Conservation (phyloP, 1,284 basidiomycete genomes). For the Erythrobasidium hasegawianum region DNA sequence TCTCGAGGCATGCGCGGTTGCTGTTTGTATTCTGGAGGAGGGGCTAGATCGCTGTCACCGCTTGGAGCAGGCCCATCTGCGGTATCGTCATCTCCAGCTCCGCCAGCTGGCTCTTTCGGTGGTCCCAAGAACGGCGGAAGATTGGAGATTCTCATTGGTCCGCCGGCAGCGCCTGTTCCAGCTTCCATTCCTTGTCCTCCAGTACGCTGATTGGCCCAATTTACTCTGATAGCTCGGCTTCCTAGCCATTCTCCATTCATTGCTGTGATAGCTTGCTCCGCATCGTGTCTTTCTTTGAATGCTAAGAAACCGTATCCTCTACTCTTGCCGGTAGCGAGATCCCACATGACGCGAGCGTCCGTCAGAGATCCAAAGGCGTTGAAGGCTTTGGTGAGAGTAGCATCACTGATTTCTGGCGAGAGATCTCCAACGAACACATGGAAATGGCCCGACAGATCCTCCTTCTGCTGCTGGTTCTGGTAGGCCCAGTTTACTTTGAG, state of each 20-base stretch:
- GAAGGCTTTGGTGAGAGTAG: slow-evolving; percentile 93
- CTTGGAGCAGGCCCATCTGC: background rate
- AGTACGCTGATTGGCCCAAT: slow-evolving; percentile 99
- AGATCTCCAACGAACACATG: slow-evolving; percentile 99
- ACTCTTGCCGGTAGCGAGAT: slow-evolving; percentile 98
- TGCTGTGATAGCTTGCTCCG: slow-evolving; percentile 93
- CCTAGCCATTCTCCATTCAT: slow-evolving; percentile 99
- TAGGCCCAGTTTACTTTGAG: slow-evolving; percentile 98
- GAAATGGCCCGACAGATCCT: slow-evolving; percentile 91
- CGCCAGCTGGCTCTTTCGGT: slow-evolving; percentile 1
- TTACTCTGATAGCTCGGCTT: slow-evolving; percentile 93
- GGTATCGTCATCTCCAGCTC: slow-evolving; percentile 5
- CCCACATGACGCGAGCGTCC: slow-evolving; percentile 99
- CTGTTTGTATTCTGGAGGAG: background rate
- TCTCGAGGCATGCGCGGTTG: slow-evolving; percentile 54
- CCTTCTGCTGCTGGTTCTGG: slow-evolving; percentile 90
- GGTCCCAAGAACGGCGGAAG: slow-evolving; percentile 33
- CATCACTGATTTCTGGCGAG: slow-evolving; percentile 94
- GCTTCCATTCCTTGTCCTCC: slow-evolving; percentile 57
- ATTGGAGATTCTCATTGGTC: slow-evolving; percentile 34
- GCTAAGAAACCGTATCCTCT: slow-evolving; percentile 90
- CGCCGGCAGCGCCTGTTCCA: slow-evolving; percentile 38
- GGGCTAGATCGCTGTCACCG: background rate
- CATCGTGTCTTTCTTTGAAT: slow-evolving; percentile 93
- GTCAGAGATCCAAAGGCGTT: slow-evolving; percentile 88